These are phyloP conservation scores for Hypoxylon subgilvum DNA, from an alignment of 495 filamentous ascomycete species.

Conservation along the genomic window DNA sequence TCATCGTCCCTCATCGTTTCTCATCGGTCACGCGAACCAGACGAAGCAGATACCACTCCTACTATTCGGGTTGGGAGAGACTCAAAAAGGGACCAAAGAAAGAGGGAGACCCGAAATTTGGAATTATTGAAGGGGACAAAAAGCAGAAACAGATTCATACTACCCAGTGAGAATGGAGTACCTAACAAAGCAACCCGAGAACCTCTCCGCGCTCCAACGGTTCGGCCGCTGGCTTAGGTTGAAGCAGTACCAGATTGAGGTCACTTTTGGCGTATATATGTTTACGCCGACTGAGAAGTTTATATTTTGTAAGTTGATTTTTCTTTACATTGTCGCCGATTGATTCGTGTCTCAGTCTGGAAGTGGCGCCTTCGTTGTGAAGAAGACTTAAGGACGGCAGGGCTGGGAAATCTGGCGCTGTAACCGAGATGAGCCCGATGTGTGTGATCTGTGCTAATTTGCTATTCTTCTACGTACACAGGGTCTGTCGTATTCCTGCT, in stretches of 20 bases:
- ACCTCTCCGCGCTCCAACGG: conserved; percentile 45
- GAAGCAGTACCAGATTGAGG: conserved; percentile 61
- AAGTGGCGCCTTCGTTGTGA: no score
- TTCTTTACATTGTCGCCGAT: neutral
- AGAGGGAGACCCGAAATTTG: neutral
- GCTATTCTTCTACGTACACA: conserved; percentile 48
- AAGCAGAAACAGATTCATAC: neutral
- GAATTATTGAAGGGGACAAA: conserved; percentile 5
- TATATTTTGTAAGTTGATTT: conserved; percentile 49
- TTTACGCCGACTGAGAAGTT: conserved; percentile 58
- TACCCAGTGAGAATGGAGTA: conserved; percentile 31
- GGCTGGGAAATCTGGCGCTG: no score
- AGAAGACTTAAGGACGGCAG: no score
- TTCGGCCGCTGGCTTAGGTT: conserved; percentile 56
- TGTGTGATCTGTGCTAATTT: conserved; percentile 4
- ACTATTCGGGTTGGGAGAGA: no score
- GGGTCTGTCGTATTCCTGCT: conserved; percentile 91
- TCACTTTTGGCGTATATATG: conserved; percentile 56
- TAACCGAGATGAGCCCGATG: no score
- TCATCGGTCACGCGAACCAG: neutral
- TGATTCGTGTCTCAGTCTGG: neutral
- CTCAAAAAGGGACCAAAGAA: neutral
- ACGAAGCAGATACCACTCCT: neutral
- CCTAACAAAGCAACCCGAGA: conserved; percentile 39
- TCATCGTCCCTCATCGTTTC: neutral